Evolutionary conservation across 805 yeast species (phyloP).

Genomic region (Candida germanica): DNA sequence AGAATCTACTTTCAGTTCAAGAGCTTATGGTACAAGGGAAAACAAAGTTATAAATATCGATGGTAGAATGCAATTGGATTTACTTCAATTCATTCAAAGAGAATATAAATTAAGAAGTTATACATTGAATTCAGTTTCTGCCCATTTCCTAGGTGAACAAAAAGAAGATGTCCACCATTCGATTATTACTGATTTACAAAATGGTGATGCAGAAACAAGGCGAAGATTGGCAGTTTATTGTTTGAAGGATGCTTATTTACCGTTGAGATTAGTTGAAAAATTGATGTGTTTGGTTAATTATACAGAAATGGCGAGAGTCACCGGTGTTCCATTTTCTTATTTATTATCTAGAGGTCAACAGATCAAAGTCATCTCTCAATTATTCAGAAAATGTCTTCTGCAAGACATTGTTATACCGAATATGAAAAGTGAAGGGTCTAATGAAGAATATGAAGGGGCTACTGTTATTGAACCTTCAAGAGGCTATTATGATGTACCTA

Average conservation of each 20-base stretch:
- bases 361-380: conserved; percentile 92
- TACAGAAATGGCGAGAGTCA: conserved; percentile 99
- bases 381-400: conserved; percentile 87
- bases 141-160: conserved; percentile 90
- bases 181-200: conserved; percentile 89
- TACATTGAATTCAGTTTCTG: conserved; percentile 91
- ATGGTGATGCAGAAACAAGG: conserved; percentile 89
- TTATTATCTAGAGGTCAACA: conserved; percentile 93
- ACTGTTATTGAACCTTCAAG: conserved; percentile 95
- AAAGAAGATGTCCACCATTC: conserved; percentile 98
- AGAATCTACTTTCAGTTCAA: conserved; percentile 83
- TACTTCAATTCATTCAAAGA: conserved; percentile 88
- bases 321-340: conserved; percentile 96
- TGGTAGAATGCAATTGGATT: conserved; percentile 93
- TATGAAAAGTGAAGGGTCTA: conserved; percentile 72
- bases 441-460: conserved; percentile 98
- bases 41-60: conserved; percentile 89
- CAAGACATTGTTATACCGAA: conserved; percentile 89
- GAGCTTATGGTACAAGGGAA: conserved; percentile 95
- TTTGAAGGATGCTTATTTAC: conserved; percentile 92
- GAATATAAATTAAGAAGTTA: conserved; percentile 94
- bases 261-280: conserved; percentile 82
- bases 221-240: conserved; percentile 95
- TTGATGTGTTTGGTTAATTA: conserved; percentile 95
- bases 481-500: conserved; percentile 95